Evolutionary conservation across 176 grass and related monocot species (phyloP), one percentile per base, ranked within the genome.

Genomic region (Miscanthus lutarioriparius): DNA sequence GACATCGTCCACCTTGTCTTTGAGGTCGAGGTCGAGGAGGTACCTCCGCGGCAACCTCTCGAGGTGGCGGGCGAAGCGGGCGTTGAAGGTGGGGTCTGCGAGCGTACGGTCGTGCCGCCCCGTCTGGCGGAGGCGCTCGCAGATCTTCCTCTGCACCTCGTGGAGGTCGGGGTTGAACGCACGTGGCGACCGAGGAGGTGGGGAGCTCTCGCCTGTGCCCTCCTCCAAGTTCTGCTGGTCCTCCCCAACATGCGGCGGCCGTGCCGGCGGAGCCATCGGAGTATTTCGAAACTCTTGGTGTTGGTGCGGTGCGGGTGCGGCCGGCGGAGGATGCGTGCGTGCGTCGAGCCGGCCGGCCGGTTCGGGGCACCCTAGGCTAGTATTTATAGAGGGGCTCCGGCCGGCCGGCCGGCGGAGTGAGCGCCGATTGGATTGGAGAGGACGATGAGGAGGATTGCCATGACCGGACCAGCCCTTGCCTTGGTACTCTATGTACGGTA

Each of bases 31-130:
- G 84, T 95, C 92, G 54, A 75, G 47, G 25, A 88, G 53, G 74
- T 98, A 98, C 36, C 92, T 88, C 19, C 0, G 7, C 25, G 95
- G 92, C 64, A 98, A 67, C 37, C 85, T 77, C 72, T 49, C 35
- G 13, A 98, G 86, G 87, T 98, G 92, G 5, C 28, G 79, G 8
- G 67, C 44, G 63, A 97, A 80, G 26, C 87, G 64, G 12, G 77
- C 27, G 41, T 47, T 49, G 67, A 92, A 67, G 20, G 14, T 62
- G 35, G 75, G 72, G 72, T 75, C 71, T 4, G 64, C 64, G 28
- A 80, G 41, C 78, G 1, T 91, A 80, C 30, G 63, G 43, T 61
- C 76, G 19, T 9, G 77, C 79, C 61, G 82, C 76, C 58, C 64
- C 64, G 61, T 48, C 74, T 48, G 54, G 77, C 88, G 9, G 23